Evolutionary conservation across 2,329 filamentous ascomycete species (phyloP).

Genomic region (Trichoderma oligosporum): DNA sequence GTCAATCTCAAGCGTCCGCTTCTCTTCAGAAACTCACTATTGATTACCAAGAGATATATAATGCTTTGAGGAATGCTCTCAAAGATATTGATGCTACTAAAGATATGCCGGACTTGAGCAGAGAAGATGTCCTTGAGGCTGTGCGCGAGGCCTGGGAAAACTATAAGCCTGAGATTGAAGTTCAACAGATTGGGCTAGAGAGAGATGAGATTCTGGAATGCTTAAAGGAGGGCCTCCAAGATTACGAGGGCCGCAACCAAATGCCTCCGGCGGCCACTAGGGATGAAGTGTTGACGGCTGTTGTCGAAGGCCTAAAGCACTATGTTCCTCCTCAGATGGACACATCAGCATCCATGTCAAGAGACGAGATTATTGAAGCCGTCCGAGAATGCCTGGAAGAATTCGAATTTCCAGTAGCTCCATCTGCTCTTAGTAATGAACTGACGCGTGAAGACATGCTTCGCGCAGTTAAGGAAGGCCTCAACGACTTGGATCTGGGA

Average conservation of each 20-base stretch:
- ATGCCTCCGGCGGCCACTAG: conserved; percentile 61
- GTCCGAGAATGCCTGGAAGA: conserved; percentile 85
- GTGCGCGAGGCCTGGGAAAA: conserved; percentile 90
- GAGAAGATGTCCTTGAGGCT: conserved; percentile 81
- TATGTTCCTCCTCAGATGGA: conserved; percentile 72
- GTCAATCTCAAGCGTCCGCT: conserved; percentile 61
- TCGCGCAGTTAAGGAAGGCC: conserved; percentile 59
- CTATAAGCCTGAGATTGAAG: conserved; percentile 88
- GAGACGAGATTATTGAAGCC: conserved; percentile 78
- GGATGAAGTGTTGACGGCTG: conserved; percentile 79
- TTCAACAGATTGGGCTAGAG: conserved; percentile 86
- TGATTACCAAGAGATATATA: conserved; percentile 82
- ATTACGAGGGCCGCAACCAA: conserved; percentile 60
- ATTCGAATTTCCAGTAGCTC: conserved; percentile 68
- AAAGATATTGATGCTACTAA: conserved; percentile 54
- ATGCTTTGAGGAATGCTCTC: conserved; percentile 72
- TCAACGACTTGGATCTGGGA: conserved; percentile 49
- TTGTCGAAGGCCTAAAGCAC: conserved; percentile 80
- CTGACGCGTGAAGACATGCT: conserved; percentile 60
- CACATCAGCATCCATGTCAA: conserved; percentile 64
- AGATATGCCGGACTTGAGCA: conserved; percentile 51
- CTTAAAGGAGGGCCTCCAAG: conserved; percentile 77
- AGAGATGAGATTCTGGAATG: conserved; percentile 86
- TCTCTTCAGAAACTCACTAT: conserved; percentile 58
- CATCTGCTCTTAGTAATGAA: conserved; percentile 50